Evolutionary conservation across 306 rosid genomes (phyloP).

Genomic region (Carpinus viminea): DNA sequence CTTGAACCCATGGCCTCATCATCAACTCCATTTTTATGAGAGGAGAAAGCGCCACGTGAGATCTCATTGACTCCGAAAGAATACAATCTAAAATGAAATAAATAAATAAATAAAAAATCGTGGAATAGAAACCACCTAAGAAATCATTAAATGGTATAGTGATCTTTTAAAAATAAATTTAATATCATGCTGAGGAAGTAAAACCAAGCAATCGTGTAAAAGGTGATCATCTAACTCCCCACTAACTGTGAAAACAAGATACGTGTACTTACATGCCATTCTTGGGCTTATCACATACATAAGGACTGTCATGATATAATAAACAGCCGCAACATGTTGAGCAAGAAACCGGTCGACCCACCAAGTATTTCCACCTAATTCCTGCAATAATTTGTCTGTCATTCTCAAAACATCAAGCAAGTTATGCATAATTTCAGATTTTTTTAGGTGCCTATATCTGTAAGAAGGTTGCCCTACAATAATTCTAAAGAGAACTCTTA

Average conservation of each 20-base stretch:
- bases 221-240: too few relatives aligned
- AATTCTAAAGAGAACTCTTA: too few relatives aligned
- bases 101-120: too few relatives aligned
- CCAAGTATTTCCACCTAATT: conserved; percentile 90
- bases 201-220: too few relatives aligned
- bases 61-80: background rate
- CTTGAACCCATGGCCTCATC: background rate
- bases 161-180: too few relatives aligned
- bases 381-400: conserved; percentile 58
- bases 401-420: conserved; percentile 19
- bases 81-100: background rate
- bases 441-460: background rate
- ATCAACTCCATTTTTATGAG: background rate
- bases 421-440: background rate
- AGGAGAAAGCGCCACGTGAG: background rate
- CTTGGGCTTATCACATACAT: conserved; percentile 90
- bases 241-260: conserved; percentile 14
- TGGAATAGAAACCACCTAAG: background rate
- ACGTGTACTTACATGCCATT: conserved; percentile 88
- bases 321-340: conserved; percentile 79
- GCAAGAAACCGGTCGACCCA: conserved; percentile 99
- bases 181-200: too few relatives aligned
- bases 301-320: conserved; percentile 76
- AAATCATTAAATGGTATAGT: background rate
- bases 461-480: background rate